Evolutionary conservation across 768 basidiomycete genomes (phyloP).

Genomic region (Flagelloscypha sp.): DNA sequence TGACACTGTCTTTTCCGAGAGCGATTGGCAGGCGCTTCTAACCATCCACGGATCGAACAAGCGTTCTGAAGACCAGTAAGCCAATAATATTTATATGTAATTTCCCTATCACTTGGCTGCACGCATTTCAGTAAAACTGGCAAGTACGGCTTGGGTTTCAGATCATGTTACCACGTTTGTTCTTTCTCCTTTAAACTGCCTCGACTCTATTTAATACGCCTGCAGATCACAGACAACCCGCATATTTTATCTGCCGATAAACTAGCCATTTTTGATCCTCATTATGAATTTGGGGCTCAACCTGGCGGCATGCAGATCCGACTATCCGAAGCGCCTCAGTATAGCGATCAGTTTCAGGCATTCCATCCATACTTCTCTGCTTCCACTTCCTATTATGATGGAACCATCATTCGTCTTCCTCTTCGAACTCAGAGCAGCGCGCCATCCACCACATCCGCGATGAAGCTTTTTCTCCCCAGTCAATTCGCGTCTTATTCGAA

Average conservation of each 20-base stretch:
- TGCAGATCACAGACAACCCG: constrained; percentile 23
- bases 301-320: constrained; percentile 14
- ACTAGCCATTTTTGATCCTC: constrained; percentile 24
- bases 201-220: background rate
- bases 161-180: constrained; percentile 23
- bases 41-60: constrained; percentile 23
- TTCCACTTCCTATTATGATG: constrained; percentile 6
- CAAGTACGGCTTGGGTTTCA: constrained; percentile 24
- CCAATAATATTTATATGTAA: background rate
- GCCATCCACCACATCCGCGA: constrained; percentile 9
- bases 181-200: background rate
- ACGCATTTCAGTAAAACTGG: constrained; percentile 18
- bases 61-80: constrained; percentile 18
- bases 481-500: constrained; percentile 14
- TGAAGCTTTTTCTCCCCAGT: constrained; percentile 6
- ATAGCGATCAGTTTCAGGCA: constrained; percentile 17
- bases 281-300: constrained; percentile 8
- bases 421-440: constrained; percentile 17
- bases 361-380: constrained; percentile 10
- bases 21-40: constrained; percentile 20
- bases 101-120: background rate
- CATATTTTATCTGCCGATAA: constrained; percentile 19
- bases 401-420: constrained; percentile 22
- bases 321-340: constrained; percentile 3
- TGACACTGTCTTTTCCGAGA: constrained; percentile 17